Evolutionary conservation across 345 rosid genomes (phyloP), one percentile per base, ranked within the genome.

Genomic region (Cochlearia excelsa): DNA sequence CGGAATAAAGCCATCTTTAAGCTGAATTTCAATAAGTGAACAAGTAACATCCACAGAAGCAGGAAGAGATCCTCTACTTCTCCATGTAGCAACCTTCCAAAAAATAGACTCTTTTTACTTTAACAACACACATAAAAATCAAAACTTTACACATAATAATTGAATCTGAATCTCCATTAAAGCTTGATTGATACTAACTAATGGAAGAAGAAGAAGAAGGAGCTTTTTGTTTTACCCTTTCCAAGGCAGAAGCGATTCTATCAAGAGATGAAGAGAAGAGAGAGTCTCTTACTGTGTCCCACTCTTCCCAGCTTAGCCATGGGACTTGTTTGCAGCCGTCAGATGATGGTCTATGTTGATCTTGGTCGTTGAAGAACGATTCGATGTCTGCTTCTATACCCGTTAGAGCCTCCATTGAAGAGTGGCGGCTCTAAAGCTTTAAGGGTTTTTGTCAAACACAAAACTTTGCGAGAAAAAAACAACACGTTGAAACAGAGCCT

Each of bases 281-380:
- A 61, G 85, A 81, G 46, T 79, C 88, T 66, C 88, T 74, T 8
- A 93, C 88, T 38, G 57, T 72, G 69, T 84, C 92, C 99, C 99
- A 90, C 67, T 93, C 97, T 16, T 80, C 72, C 97, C 99, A 90
- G 54, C 67, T 90, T 72, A 93, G 69, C 97, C 96, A 93, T 0
- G 98, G 97, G 49, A 92, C 95, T 63, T 81, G 68, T 54, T 80
- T 86, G 79, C 66, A 79, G 72, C 73, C 72, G 46, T 48, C 45
- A n/a, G 82, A 69, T 42, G 79, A 63, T 1, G 77, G 9, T 44
- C 69, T 68, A 58, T 74, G 49, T 38, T 63, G 66, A 56, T 68
- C 79, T 11, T 63, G 65, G 6, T 71, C 71, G 1, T 49, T 57
- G 33, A 40, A 65, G 49, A 11, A 58, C 23, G 63, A 54, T 63